Evolutionary conservation across 768 basidiomycete species (phyloP).

Genomic region (Dacryopinax primogenitus): DNA sequence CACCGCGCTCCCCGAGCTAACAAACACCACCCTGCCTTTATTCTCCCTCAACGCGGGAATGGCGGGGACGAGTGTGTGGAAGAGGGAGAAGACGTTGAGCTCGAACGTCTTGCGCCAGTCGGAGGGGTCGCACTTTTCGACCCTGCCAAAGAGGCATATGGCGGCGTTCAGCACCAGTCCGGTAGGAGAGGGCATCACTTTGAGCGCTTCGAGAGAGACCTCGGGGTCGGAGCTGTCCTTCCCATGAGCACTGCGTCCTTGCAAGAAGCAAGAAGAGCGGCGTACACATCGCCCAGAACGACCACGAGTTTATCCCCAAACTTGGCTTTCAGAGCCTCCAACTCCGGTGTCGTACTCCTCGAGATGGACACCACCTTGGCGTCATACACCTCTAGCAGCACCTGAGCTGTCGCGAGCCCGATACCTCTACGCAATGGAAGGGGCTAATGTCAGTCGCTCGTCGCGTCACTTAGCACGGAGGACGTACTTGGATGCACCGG

Average conservation of each 20-base stretch:
- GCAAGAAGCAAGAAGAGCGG: not conserved
- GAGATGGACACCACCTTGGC: slow-evolving; percentile 66
- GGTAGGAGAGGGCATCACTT: slow-evolving; percentile 1
- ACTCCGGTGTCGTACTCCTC: slow-evolving; percentile 53
- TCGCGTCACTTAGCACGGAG: not conserved
- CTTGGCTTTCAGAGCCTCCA: slow-evolving; percentile 35
- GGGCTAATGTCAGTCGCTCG: not conserved
- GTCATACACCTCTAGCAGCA: slow-evolving; percentile 48
- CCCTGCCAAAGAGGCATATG: not conserved
- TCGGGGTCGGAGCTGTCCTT: not conserved
- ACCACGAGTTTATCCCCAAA: slow-evolving; percentile 37
- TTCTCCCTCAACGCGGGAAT: slow-evolving; percentile 53
- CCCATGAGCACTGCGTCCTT: not conserved
- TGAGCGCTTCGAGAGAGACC: slow-evolving; percentile 2
- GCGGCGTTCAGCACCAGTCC: slow-evolving; percentile 2
- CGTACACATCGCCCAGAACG: slow-evolving; percentile 59
- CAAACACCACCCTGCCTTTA: slow-evolving; percentile 55
- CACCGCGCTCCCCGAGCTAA: slow-evolving; percentile 75
- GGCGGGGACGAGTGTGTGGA: slow-evolving; percentile 52
- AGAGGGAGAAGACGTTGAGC: slow-evolving; percentile 79
- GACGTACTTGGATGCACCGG: slow-evolving; percentile 3
- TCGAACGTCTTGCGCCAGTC: slow-evolving; percentile 38
- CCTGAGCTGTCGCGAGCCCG: slow-evolving; percentile 60
- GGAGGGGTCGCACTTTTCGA: not conserved
- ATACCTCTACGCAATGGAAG: slow-evolving; percentile 38